Base-by-base conservation (phyloP, 2,329 filamentous ascomycete genomes). In the Ceratocystis harringtonii region DNA sequence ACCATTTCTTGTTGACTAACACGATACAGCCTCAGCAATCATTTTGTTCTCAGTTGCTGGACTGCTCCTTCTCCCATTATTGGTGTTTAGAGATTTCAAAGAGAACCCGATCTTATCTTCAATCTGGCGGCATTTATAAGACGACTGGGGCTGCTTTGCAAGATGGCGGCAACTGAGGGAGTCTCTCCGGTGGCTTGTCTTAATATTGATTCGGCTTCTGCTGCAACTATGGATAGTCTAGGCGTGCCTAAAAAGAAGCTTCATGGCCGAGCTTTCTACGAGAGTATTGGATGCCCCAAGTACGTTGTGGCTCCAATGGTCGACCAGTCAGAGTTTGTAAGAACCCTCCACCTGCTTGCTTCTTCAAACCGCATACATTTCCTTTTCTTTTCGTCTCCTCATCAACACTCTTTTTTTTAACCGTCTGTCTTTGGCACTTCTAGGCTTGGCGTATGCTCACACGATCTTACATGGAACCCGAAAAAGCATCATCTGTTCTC, bases 361-460 rank as follows among this genome's bases (percentile, higher is more conserved):
- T 8, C 12, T 30, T 10, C 28, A 15, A 45, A 5, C 44, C 2
- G 17, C n/a, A 12, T 66, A 22, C 6, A 22, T 19, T 15, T 19
- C 36, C 15, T 19, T 10, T 28, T 17, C 15, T 10, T 12, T 55
- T 15, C 30, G 43, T 25, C 5, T 17, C 6, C 3, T 3, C 44
- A 30, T 17, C 10, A 25, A 10, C 36, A 41, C 28, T 12, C 36
- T 19, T 19, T 19, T 55, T 45, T 28, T 55, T 65, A 52, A 67
- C 44, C 57, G 2, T 30, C 32, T 30, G 10, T 41, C 1, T 61
- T 68, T 65, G 68, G 67, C 44, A 3, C 17, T 7, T 43, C 36
- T 69, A 96, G 92, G 94, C 92, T 71, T 99, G 94, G 94, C 89
- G 94, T 71, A 87, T 96, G 81, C 86, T 99, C 69, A 89, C 89